phyloP scores from a whole-genome alignment of 768 basidiomycete genomes.

The Galerina sulciceps region DNA sequence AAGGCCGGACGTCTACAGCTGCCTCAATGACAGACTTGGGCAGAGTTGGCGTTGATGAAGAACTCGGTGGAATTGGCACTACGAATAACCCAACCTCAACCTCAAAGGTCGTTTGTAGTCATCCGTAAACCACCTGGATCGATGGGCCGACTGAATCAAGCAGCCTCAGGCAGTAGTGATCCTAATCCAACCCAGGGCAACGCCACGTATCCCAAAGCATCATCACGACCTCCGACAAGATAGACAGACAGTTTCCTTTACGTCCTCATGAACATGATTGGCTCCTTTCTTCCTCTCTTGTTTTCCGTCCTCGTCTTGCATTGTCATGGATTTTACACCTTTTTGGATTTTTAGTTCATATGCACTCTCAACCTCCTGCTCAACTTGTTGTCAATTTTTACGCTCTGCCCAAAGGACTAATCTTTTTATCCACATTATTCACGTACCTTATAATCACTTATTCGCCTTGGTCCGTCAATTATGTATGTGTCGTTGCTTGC shows the following conservation, averaged over 20 bases:
- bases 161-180: constrained; percentile 14
- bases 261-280: constrained; percentile 6
- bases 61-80: constrained; percentile 35
- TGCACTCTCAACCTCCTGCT: not conserved
- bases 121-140: constrained; percentile 61
- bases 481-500: not conserved
- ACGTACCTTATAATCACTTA: constrained; percentile 13
- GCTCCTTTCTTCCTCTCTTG: constrained; percentile 9
- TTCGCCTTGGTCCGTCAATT: not conserved
- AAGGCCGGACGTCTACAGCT: constrained; percentile 40
- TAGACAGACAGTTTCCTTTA: constrained; percentile 4
- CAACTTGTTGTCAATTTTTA: not conserved
- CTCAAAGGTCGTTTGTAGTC: constrained; percentile 68
- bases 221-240: constrained; percentile 36
- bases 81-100: constrained; percentile 31
- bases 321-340: not conserved
- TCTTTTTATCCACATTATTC: constrained; percentile 8
- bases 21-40: constrained; percentile 17
- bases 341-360: not conserved
- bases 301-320: constrained; percentile 1
- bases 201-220: constrained; percentile 18
- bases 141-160: constrained; percentile 36
- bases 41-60: constrained; percentile 30
- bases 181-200: not conserved
- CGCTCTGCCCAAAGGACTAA: not conserved